phyloP scores from a whole-genome alignment of 1,284 basidiomycete genomes.

The Ceratobasidium sp. region DNA sequence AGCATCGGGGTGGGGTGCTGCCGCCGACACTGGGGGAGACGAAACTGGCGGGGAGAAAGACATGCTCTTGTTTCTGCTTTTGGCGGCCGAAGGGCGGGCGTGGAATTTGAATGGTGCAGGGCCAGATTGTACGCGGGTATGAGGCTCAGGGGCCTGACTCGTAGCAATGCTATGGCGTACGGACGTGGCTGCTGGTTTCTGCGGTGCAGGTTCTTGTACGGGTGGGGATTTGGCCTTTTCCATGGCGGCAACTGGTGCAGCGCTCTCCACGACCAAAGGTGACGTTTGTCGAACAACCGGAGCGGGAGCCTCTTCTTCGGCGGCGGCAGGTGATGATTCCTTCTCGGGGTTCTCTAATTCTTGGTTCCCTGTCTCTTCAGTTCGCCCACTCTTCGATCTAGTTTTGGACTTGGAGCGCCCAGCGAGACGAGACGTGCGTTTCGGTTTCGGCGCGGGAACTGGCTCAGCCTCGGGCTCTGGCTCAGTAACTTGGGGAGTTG shows the following conservation, averaged over 20 bases:
- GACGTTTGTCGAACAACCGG: not conserved
- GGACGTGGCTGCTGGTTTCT: not conserved
- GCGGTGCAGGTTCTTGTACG: not conserved
- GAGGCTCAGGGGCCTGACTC: not conserved
- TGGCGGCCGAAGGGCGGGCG: not conserved
- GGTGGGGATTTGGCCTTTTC: too few relatives aligned
- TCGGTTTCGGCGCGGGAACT: not conserved
- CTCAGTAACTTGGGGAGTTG: too few relatives aligned
- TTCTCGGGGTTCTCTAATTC: not conserved
- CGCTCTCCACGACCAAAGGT: not conserved
- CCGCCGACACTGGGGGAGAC: not conserved
- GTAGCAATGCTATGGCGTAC: not conserved
- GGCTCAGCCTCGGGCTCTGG: not conserved
- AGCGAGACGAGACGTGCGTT: slow-evolving; percentile 16
- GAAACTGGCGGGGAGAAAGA: not conserved
- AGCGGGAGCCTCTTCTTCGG: not conserved
- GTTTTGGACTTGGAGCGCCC: slow-evolving; percentile 40
- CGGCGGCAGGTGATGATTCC: not conserved
- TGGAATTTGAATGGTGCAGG: slow-evolving; percentile 40
- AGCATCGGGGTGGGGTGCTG: not conserved
- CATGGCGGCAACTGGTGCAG: not conserved
- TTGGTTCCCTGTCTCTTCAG: slow-evolving; percentile 14
- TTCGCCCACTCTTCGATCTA: slow-evolving; percentile 6
- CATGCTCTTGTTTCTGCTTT: slow-evolving; percentile 23
- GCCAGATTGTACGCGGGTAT: slow-evolving; percentile 2